Evolutionary conservation across 306 rosid genomes (phyloP), one percentile per base, ranked within the genome.

Genomic region (Cucumis hystrix): DNA sequence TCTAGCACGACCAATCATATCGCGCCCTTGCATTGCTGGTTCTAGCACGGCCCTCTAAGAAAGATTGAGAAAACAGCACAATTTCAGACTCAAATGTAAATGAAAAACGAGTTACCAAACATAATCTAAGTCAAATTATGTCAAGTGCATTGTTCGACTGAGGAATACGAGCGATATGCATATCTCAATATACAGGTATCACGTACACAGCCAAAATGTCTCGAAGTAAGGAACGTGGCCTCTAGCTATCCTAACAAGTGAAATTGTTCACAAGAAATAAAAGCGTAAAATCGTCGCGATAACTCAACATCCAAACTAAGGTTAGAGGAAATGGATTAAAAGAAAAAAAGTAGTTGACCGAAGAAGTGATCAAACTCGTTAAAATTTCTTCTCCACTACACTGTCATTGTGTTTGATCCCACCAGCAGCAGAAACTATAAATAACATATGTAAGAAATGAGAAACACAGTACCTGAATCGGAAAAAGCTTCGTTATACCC

Each of bases 21-120:
- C 99, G 56, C 92, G 98, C 59, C 99, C 99, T 83, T 92, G 93
- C 97, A 91, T 96, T 55, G 98, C 98, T 62, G 99, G 99, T 79
- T 91, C 99, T 76, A 96, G 81, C 80, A 96, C 99, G 62, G 99
- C 99, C 84, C 79, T 91, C 99, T 96, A 41, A 60, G 57, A 43
- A 55, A 77, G 16, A 45, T 10, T 54, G 33, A 70, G 74, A 80
- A 41, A 14, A 81, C 4, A 25, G 40, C 77, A 73, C 17, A 52
- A 17, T 73, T 52, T 73, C 28, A 73, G 37, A 72, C 45, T 6
- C 45, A 47, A 54, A 52, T 73, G 49, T 55, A 57, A 43, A 69
- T 59, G 64, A 64, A 73, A 73, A 39, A 15, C 56, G 39, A 20
- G 6, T 7, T 13, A 41, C n/a, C n/a, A 20, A 43, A 68, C 74